phyloP scores from a whole-genome alignment of 192 early-diverging fungal species.

The Lobosporangium transversale region DNA sequence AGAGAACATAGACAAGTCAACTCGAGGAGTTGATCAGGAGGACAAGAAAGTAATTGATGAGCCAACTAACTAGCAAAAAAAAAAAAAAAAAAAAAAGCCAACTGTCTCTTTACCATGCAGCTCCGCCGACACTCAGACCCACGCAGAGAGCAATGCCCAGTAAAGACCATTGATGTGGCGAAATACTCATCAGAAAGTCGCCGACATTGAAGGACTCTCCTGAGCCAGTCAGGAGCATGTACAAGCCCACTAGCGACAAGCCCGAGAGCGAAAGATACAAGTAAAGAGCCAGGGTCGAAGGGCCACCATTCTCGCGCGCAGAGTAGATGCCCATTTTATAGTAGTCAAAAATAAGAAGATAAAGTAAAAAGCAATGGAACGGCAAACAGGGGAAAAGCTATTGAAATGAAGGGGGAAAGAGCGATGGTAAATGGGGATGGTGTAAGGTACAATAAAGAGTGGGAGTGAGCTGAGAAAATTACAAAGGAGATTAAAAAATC shows the following conservation, averaged over 20 bases:
- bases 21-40: neutral
- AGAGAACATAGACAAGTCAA: neutral
- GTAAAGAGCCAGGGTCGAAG: constrained; percentile 17
- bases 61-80: neutral
- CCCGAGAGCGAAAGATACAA: constrained; percentile 38
- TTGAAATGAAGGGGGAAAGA: no score
- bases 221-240: constrained; percentile 88
- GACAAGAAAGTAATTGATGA: neutral
- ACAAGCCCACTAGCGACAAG: constrained; percentile 71
- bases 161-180: constrained; percentile 91
- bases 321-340: constrained; percentile 41
- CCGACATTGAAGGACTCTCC: constrained; percentile 92
- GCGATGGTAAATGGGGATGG: constrained; percentile 13
- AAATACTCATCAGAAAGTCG: constrained; percentile 75
- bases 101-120: constrained; percentile 77
- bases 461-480: no score
- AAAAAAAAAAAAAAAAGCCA: neutral
- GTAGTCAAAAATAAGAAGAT: no score
- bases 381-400: no score
- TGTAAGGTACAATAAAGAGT: neutral
- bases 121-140: constrained; percentile 90
- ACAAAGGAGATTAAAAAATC: no score
- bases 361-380: no score
- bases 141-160: constrained; percentile 88
- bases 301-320: constrained; percentile 11